Conservation (phyloP, 2,329 filamentous ascomycete species). For the Drechslerella coelobrocha region DNA sequence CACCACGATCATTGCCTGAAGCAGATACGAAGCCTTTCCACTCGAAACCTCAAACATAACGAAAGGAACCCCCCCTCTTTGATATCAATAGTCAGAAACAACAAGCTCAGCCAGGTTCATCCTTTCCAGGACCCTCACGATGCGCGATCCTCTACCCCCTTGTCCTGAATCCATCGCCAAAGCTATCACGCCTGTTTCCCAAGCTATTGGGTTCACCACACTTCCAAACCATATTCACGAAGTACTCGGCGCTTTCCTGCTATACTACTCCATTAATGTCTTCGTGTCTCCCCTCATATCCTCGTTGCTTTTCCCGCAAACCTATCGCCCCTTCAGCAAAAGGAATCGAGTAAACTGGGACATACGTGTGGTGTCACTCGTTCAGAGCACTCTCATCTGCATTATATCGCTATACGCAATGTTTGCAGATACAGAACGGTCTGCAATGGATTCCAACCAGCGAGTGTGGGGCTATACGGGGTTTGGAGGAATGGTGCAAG, state of each 20-base stretch:
- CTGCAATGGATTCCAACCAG: constrained; percentile 68
- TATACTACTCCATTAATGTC: constrained; percentile 73
- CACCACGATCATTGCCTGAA: too few relatives aligned
- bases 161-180: constrained; percentile 57
- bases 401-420: constrained; percentile 76
- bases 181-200: constrained; percentile 70
- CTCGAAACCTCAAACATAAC: neutral
- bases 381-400: constrained; percentile 77
- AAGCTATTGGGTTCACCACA: constrained; percentile 68
- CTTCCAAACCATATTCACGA: constrained; percentile 81
- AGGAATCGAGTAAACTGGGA: constrained; percentile 80
- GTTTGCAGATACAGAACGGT: constrained; percentile 70
- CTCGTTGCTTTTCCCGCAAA: constrained; percentile 66
- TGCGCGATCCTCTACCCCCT: constrained; percentile 37
- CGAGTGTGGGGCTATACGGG: constrained; percentile 81
- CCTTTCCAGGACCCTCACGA: constrained; percentile 2
- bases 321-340: constrained; percentile 69
- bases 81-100: neutral
- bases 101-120: neutral
- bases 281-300: constrained; percentile 73
- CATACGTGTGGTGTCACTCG: constrained; percentile 81
- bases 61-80: neutral
- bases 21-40: neutral
- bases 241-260: constrained; percentile 68
- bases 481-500: constrained; percentile 74